Percentiles rank a stretch among this genome's conserved stretches.
Conservation (phyloP, 1,284 basidiomycete species). For the Cryptococcus hybrid region DNA sequence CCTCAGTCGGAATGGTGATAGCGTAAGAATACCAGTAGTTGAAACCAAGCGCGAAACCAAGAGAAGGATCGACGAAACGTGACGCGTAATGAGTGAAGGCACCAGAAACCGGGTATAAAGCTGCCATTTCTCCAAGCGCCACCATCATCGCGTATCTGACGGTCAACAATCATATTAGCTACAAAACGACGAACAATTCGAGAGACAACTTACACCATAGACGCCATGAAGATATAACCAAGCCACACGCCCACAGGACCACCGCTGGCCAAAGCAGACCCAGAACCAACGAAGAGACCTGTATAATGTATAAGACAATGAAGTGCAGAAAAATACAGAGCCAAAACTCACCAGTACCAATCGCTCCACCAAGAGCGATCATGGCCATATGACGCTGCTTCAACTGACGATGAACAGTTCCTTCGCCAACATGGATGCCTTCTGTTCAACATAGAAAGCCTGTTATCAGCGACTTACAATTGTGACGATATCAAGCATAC, state of each 20-base stretch:
- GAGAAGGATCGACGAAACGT: conserved; percentile 56
- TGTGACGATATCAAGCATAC: background rate
- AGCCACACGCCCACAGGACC: conserved; percentile 53
- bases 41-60: conserved; percentile 53
- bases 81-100: conserved; percentile 47
- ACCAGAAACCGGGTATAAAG: conserved; percentile 46
- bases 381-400: conserved; percentile 50
- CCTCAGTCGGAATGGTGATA: conserved; percentile 34
- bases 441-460: conserved; percentile 1
- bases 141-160: conserved; percentile 45
- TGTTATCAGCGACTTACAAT: background rate
- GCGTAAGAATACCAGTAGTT: conserved; percentile 45
- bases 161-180: background rate
- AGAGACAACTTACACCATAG: conserved; percentile 34
- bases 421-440: conserved; percentile 16
- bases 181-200: background rate
- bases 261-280: conserved; percentile 51
- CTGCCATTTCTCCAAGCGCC: conserved; percentile 52
- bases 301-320: conserved; percentile 5
- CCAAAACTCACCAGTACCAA: too few species aligned
- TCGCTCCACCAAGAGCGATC: conserved; percentile 53
- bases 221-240: conserved; percentile 46
- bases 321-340: too few species aligned
- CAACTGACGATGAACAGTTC: conserved; percentile 38
- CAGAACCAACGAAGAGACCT: conserved; percentile 55